Conservation (phyloP, 2,329 filamentous ascomycete species). For the Phyllosticta citrichinensis region DNA sequence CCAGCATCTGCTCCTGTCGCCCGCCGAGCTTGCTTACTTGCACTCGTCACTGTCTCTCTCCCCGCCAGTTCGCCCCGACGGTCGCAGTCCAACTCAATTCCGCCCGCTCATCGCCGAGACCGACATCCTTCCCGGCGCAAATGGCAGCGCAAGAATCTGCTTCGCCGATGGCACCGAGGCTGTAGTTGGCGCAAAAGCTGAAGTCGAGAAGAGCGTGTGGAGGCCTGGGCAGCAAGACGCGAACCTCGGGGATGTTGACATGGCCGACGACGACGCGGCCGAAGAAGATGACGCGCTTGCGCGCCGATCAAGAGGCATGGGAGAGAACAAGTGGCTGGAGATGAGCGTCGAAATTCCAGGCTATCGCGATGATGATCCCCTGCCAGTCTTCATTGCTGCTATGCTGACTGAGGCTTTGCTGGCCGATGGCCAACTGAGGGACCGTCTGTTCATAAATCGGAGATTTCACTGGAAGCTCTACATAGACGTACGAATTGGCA, state of each 20-base stretch:
- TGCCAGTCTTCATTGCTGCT: slow-evolving; percentile 75
- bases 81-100: slow-evolving; percentile 73
- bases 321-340: slow-evolving; percentile 70
- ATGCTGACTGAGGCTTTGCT: slow-evolving; percentile 85
- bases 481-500: slow-evolving; percentile 63
- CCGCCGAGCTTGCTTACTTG: slow-evolving; percentile 92
- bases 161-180: slow-evolving; percentile 94
- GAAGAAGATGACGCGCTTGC: slow-evolving; percentile 13
- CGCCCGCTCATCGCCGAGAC: slow-evolving; percentile 84
- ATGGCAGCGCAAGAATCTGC: slow-evolving; percentile 86
- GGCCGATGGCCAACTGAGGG: slow-evolving; percentile 55
- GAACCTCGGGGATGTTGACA: slow-evolving; percentile 30
- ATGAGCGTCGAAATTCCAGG: slow-evolving; percentile 87
- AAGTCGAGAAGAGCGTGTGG: slow-evolving; percentile 64
- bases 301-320: slow-evolving; percentile 23
- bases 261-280: slow-evolving; percentile 28
- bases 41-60: slow-evolving; percentile 72
- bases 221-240: slow-evolving; percentile 19
- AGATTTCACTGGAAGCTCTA: slow-evolving; percentile 96
- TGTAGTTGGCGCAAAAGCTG: slow-evolving; percentile 89
- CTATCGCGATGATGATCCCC: slow-evolving; percentile 78
- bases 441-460: slow-evolving; percentile 73
- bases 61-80: slow-evolving; percentile 84
- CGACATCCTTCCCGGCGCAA: slow-evolving; percentile 76
- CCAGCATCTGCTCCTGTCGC: slow-evolving; percentile 67